These are phyloP conservation scores for Tolypocladium paradoxum DNA, from an alignment of 2,329 filamentous ascomycete genomes.

Conservation along the genomic window DNA sequence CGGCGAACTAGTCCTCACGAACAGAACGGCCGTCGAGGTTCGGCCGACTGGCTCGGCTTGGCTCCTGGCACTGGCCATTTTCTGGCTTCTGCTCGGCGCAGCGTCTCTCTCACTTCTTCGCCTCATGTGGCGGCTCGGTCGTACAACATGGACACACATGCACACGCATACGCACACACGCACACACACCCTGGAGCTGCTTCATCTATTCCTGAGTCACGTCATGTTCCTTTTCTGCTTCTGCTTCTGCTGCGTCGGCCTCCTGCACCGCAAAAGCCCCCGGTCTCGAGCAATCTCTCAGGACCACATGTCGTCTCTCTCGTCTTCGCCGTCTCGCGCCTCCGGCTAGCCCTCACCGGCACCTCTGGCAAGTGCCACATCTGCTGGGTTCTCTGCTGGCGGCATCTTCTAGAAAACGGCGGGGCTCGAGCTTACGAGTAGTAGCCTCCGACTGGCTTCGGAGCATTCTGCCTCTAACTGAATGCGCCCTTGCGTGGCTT, in stretches of 20 bases:
- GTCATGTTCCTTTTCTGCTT: conserved; percentile 12
- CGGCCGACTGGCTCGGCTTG: background rate
- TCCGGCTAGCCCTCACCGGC: background rate
- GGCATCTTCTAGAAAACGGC: conserved; percentile 22
- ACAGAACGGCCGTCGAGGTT: background rate
- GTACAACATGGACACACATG: background rate
- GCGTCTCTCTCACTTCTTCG: background rate
- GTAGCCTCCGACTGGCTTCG: conserved; percentile 15
- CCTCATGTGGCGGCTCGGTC: background rate
- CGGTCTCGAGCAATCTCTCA: background rate
- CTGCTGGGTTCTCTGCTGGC: conserved; percentile 11
- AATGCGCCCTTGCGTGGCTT: conserved; percentile 8
- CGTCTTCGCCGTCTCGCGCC: background rate
- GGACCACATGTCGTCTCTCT: background rate
- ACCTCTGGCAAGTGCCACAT: background rate
- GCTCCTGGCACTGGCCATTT: background rate
- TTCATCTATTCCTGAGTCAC: conserved; percentile 1
- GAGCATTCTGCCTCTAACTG: conserved; percentile 20
- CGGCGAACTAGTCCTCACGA: background rate
- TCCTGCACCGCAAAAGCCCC: background rate
- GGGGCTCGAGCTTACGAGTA: no score
- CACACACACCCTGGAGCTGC: background rate
- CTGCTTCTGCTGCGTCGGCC: conserved; percentile 10
- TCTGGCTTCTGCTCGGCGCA: background rate
- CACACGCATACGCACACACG: background rate